Base-by-base conservation (phyloP, 768 basidiomycete species). In the Macrolepiota albuminosa region DNA sequence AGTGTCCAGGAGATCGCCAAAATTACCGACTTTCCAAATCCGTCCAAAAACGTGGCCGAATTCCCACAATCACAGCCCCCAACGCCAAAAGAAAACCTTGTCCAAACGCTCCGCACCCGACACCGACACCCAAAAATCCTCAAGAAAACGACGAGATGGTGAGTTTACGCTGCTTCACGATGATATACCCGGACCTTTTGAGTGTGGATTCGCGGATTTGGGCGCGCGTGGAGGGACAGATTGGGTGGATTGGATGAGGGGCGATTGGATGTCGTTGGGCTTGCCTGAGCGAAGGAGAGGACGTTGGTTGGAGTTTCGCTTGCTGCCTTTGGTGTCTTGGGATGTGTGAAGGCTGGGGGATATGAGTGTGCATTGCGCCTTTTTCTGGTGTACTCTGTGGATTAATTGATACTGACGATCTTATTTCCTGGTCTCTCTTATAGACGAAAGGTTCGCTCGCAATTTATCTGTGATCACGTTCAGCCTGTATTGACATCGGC, bases 401-500 rank as follows among this genome's bases (percentile, higher is more conserved):
- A 6, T 49, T 36, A 24, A 21, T 36, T 14, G 13, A 57, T 65
- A 57, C 68, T 71, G 59, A 73, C 62, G 40, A 57, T 61, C 54
- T 33, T 50, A 56, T 60, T 54, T 33, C 49, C 65, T 66, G 64
- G 39, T 34, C 70, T 67, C 62, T 56, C 16, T 46, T 52, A 34
- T 77, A 91, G 91, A 92, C 90, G 76, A 93, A 93, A 91, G 91
- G 91, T 93, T 77, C 71, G 85, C 78, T 65, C 21, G 29, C 61
- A 58, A 68, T 26, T 26, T 11, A 36, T 56, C 55, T 53, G 50
- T 11, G 36, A 47, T 31, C 39, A 14, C 37, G 3, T 24, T 1
- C 36, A 13, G 14, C 51, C 21, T 49, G 2, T 16, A 7, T 39
- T 64, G 47, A 66, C 49, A 57, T 58, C 60, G 34, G 51, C 31